These are phyloP conservation scores for Boletus rex-veris DNA, from an alignment of 768 basidiomycete genomes.

Conservation along the genomic window DNA sequence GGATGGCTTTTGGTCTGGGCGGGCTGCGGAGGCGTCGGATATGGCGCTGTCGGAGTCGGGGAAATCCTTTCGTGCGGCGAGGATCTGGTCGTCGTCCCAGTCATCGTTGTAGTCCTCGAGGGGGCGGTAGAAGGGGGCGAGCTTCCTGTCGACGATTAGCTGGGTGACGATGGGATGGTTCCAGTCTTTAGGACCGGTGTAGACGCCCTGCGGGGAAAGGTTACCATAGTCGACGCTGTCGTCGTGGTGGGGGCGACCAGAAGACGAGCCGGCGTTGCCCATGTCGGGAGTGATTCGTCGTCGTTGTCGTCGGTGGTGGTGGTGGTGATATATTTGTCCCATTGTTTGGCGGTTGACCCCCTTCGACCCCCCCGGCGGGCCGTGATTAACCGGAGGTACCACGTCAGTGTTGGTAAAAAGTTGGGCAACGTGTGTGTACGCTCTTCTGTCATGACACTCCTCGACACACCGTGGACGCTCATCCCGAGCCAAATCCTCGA, in stretches of 20 bases:
- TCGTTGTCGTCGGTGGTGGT: not conserved
- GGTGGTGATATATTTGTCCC: constrained; percentile 15
- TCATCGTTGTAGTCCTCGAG: constrained; percentile 88
- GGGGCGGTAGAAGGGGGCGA: constrained; percentile 96
- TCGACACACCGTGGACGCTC: constrained; percentile 80
- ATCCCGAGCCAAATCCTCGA: constrained; percentile 65
- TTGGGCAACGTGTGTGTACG: not conserved
- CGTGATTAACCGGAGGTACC: not conserved
- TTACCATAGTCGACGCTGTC: constrained; percentile 82
- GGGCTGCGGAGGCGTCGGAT: constrained; percentile 30
- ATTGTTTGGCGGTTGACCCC: constrained; percentile 22
- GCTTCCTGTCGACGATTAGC: constrained; percentile 80
- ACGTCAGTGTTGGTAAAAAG: constrained; percentile 2
- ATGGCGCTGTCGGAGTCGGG: constrained; percentile 50
- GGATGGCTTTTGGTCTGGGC: constrained; percentile 34
- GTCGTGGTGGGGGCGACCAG: constrained; percentile 70
- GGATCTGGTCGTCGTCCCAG: constrained; percentile 87
- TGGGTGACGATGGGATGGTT: constrained; percentile 83
- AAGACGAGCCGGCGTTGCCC: constrained; percentile 81
- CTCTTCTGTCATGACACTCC: constrained; percentile 26
- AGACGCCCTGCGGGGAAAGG: constrained; percentile 81
- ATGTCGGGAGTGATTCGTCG: constrained; percentile 36
- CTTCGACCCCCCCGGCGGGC: constrained; percentile 16
- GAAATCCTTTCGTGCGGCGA: constrained; percentile 71
- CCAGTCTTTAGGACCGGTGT: constrained; percentile 84